Evolutionary conservation across 768 basidiomycete genomes (phyloP).

Genomic region (Russula sp.): DNA sequence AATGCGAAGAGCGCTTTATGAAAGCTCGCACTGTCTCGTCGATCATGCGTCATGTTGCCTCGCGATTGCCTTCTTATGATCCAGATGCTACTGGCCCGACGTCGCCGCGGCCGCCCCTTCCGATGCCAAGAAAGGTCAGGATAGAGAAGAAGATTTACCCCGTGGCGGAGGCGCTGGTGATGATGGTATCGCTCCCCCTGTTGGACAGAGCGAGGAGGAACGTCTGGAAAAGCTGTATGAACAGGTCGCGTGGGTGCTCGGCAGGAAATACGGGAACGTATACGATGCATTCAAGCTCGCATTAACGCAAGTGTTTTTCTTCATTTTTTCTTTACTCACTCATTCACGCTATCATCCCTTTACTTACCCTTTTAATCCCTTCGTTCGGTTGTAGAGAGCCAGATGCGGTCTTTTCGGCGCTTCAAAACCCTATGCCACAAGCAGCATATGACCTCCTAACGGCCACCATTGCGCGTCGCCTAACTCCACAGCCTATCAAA

Average conservation of each 20-base stretch:
- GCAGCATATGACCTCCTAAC: slow-evolving; percentile 63
- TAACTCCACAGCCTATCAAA: slow-evolving; percentile 98
- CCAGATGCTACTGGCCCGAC: too few species aligned
- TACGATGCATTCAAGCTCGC: slow-evolving; percentile 98
- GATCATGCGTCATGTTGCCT: slow-evolving; percentile 87
- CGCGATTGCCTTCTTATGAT: slow-evolving; percentile 59
- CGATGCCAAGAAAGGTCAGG: slow-evolving; percentile 46
- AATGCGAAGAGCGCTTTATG: slow-evolving; percentile 97
- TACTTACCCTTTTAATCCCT: not conserved
- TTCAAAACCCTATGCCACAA: slow-evolving; percentile 55
- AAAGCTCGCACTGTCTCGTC: slow-evolving; percentile 96
- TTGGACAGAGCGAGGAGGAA: slow-evolving; percentile 64
- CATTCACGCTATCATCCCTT: not conserved
- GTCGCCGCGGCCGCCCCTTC: slow-evolving; percentile 11
- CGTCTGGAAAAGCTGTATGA: slow-evolving; percentile 86
- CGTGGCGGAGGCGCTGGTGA: slow-evolving; percentile 41
- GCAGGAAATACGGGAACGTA: slow-evolving; percentile 87
- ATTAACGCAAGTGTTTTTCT: slow-evolving; percentile 70
- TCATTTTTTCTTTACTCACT: too few species aligned
- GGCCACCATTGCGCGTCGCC: slow-evolving; percentile 84
- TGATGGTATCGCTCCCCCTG: slow-evolving; percentile 42
- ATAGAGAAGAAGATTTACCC: slow-evolving; percentile 39
- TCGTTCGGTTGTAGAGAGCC: slow-evolving; percentile 49
- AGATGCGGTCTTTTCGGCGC: slow-evolving; percentile 75
- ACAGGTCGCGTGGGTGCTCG: slow-evolving; percentile 89